A percentile compares a stretch with the other conserved stretches of the same genome.
Evolutionary conservation across 2,329 filamentous ascomycete species (phyloP).

Genomic region (Zymoseptoria tritici): DNA sequence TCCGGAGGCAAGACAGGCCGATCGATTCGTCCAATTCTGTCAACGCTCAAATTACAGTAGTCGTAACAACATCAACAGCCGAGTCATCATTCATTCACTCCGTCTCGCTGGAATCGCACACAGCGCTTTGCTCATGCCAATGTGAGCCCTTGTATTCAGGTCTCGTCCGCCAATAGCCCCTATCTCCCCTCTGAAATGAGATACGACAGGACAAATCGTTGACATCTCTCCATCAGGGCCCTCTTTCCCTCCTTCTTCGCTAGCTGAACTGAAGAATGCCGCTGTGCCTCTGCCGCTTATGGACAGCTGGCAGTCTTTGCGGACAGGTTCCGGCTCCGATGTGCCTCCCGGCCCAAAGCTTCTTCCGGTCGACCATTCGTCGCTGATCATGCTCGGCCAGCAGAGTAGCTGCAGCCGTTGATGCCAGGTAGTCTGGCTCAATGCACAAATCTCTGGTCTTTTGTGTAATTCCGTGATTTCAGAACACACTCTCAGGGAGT

Average conservation of each 20-base stretch:
- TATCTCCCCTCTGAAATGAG: neutral
- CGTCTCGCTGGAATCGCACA: neutral
- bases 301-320: neutral
- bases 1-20: neutral
- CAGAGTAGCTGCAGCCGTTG: neutral
- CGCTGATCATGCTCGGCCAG: neutral
- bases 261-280: neutral
- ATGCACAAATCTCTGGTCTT: neutral
- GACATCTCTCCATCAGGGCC: neutral
- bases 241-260: neutral
- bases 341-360: neutral
- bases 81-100: neutral
- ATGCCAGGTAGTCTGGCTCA: neutral
- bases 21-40: neutral
- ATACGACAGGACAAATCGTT: neutral
- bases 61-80: neutral
- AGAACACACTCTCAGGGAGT: neutral
- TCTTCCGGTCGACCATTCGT: neutral
- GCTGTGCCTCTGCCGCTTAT: neutral
- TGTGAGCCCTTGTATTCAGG: neutral
- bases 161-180: neutral
- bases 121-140: neutral
- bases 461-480: neutral
- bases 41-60: neutral
- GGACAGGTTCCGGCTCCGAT: neutral